phyloP scores from a whole-genome alignment of 305 asterid species.

The Euphrasia arctica region DNA sequence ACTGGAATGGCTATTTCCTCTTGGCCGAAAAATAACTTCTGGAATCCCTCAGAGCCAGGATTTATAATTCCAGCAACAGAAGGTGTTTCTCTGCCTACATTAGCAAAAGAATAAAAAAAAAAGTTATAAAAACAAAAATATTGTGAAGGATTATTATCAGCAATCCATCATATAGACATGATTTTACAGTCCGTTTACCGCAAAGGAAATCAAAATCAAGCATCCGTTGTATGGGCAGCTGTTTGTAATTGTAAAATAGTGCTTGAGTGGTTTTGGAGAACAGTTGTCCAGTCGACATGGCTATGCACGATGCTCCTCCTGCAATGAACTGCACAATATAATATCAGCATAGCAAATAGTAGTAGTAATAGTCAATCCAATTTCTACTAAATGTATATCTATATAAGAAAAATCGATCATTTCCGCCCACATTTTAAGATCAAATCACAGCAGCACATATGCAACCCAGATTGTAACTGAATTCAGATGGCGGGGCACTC shows the following conservation, averaged over 20 bases:
- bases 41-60: slow-evolving; percentile 99
- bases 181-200: slow-evolving; percentile 39
- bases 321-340: slow-evolving; percentile 23
- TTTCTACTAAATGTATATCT: background rate
- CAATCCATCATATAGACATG: slow-evolving; percentile 16
- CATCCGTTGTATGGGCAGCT: slow-evolving; percentile 95
- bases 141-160: background rate
- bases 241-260: slow-evolving; percentile 88
- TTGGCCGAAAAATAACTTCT: slow-evolving; percentile 95
- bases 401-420: too few relatives aligned
- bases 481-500: slow-evolving; percentile 12
- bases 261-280: slow-evolving; percentile 96
- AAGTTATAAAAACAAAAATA: background rate
- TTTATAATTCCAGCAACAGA: slow-evolving; percentile 96
- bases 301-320: slow-evolving; percentile 33
- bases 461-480: background rate
- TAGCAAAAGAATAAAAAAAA: too few relatives aligned
- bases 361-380: slow-evolving; percentile 3
- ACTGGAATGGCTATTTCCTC: slow-evolving; percentile 89
- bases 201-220: slow-evolving; percentile 98
- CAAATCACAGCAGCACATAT: too few relatives aligned
- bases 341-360: slow-evolving; percentile 21
- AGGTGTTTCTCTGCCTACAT: slow-evolving; percentile 85
- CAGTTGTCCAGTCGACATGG: slow-evolving; percentile 94
- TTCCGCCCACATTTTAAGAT: too few relatives aligned